phyloP scores from a whole-genome alignment of 176 grass and related monocot genomes.

The Urochloa ruziziensis region DNA sequence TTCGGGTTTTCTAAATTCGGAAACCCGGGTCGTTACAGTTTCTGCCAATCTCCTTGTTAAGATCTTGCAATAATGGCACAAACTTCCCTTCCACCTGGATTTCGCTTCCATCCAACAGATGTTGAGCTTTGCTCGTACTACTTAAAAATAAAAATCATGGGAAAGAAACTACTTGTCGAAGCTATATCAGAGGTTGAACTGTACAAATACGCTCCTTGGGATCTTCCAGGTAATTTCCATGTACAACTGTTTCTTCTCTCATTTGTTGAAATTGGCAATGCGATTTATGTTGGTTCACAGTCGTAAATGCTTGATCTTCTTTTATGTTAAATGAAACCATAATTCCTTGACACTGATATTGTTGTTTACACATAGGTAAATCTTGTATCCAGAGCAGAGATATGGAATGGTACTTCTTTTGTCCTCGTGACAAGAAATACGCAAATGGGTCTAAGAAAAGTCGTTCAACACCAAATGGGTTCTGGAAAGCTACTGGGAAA shows the following conservation, averaged over 20 bases:
- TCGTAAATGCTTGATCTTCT: not conserved
- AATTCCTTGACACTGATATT: not conserved
- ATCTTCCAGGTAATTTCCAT: slow-evolving; percentile 62
- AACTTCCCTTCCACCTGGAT: slow-evolving; percentile 65
- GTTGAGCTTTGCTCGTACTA: slow-evolving; percentile 79
- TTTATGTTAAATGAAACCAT: not conserved
- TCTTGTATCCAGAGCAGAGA: slow-evolving; percentile 65
- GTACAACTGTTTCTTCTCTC: not conserved
- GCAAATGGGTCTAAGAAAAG: slow-evolving; percentile 59
- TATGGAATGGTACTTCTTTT: slow-evolving; percentile 93
- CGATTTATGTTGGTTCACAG: not conserved
- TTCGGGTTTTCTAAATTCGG: no score
- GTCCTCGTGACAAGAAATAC: slow-evolving; percentile 75
- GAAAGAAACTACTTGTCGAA: slow-evolving; percentile 57
- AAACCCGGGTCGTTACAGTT: no score
- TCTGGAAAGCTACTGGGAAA: slow-evolving; percentile 88
- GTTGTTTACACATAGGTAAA: slow-evolving; percentile 42
- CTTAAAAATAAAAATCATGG: slow-evolving; percentile 86
- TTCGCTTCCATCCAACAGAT: slow-evolving; percentile 90
- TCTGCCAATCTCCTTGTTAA: not conserved
- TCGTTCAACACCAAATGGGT: slow-evolving; percentile 75
- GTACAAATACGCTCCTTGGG: slow-evolving; percentile 89
- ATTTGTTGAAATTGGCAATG: not conserved
- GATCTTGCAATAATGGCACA: slow-evolving; percentile 52
- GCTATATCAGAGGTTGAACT: slow-evolving; percentile 75